Evolutionary conservation across 768 basidiomycete species (phyloP), one percentile per base, ranked within the genome.

Genomic region (Tephrocybe sp.): DNA sequence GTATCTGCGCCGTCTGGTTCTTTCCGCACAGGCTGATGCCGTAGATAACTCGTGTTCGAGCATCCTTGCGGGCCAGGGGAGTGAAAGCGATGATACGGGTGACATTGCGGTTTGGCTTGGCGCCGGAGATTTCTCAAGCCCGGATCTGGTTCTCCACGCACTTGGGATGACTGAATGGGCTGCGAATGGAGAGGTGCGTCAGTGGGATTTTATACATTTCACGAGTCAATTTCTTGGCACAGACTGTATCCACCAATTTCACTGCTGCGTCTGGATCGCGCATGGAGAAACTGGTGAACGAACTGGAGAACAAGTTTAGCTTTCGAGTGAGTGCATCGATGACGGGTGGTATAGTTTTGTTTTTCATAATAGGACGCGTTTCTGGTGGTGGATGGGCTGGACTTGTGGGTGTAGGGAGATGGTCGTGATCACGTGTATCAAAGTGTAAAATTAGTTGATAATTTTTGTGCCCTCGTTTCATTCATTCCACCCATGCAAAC

Each of bases 41-140:
- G 63, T 59, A 22, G 64, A 70, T 2, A 65, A 70, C 9, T 62
- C 68, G 10, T 77, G 72, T 58, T 75, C 77, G n/a, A 83, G 79
- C 57, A 65, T 83, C 39, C 70, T 83, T 11, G 76, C 74, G 0
- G 82, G 82, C 2, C 70, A 70, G 30, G 62, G 68, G n/a, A 80
- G 74, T 54, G 82, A 85, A 56, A 75, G 73, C 56, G 82, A 83
- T 53, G 81, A 84, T 41, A 78, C 69, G 36, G 74, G 74, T 5
- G 81, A 83, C 53, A 61, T 80, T 19, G 78, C 70, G 4, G 41
- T 84, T 31, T 82, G 77, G 76, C 68, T 84, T 4, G 80, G 82
- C 8, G 43, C 53, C 5, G 76, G 74, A 4, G 59, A 69, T 5
- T 76, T 63, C 56, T 62, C 50, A 20, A 54, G 38, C 5, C 39